A percentile compares a stretch with the other conserved stretches of the same genome.
These are phyloP conservation scores for Eucalyptus erythrocorys DNA, from an alignment of 345 rosid species.

Conservation along the genomic window DNA sequence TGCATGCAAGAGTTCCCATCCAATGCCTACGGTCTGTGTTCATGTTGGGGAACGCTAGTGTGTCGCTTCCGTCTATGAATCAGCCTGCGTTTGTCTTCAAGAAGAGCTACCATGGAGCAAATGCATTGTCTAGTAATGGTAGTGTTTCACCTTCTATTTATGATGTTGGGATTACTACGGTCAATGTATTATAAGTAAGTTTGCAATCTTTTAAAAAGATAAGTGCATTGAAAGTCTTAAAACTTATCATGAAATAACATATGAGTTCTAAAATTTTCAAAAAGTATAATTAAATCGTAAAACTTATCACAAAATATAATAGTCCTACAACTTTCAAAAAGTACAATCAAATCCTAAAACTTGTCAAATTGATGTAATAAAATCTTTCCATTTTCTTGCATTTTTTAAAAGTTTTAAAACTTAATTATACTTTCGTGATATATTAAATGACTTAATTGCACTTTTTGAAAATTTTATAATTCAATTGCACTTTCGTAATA, in stretches of 20 bases:
- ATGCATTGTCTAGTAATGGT: not conserved
- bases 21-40: not conserved
- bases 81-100: not conserved
- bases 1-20: too few relatives aligned
- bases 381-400: too few relatives aligned
- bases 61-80: not conserved
- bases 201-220: not conserved
- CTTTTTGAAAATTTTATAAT: too few relatives aligned
- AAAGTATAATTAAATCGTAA: too few relatives aligned
- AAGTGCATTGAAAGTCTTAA: too few relatives aligned
- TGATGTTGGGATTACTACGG: not conserved
- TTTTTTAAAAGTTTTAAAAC: too few relatives aligned
- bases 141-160: not conserved
- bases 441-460: accelerated
- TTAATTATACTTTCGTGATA: accelerated
- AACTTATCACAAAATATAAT: too few relatives aligned
- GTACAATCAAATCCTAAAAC: accelerated
- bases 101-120: not conserved
- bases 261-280: too few relatives aligned
- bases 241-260: accelerated
- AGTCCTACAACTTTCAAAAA: too few relatives aligned
- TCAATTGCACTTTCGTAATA: too few relatives aligned
- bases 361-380: too few relatives aligned
- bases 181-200: not conserved
- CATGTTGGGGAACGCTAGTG: not conserved